Evolutionary conservation across 2,329 filamentous ascomycete species (phyloP).

Genomic region (Grosmannia serpens): DNA sequence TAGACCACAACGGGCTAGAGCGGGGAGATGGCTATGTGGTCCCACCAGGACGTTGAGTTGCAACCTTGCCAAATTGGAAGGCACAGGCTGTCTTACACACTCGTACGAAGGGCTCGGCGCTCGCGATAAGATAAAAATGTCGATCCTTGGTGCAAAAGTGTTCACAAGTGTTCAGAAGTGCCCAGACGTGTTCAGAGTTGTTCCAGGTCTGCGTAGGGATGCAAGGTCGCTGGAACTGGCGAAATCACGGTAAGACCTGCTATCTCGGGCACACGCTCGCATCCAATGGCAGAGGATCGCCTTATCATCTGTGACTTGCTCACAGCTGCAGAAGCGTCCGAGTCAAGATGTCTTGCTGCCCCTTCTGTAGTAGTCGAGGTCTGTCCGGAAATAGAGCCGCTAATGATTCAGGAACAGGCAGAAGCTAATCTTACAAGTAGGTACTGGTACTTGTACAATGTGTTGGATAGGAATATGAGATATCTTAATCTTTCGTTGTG

Average conservation of each 20-base stretch:
- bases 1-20: not conserved
- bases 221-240: no score
- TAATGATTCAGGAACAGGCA: not conserved
- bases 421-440: not conserved
- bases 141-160: not conserved
- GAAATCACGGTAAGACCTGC: no score
- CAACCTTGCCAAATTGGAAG: not conserved
- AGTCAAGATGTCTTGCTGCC: not conserved
- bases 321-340: no score
- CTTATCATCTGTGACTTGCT: no score
- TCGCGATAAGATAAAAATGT: conserved; percentile 11
- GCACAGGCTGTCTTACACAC: not conserved
- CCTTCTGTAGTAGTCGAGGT: not conserved
- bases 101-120: not conserved
- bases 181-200: no score
- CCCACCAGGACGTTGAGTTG: conserved; percentile 9
- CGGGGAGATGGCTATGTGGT: not conserved
- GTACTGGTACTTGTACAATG: not conserved
- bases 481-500: no score
- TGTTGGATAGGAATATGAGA: no score
- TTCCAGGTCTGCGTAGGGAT: no score
- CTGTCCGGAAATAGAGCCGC: not conserved
- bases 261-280: no score
- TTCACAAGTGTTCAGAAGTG: no score
- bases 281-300: no score